Base-by-base conservation (phyloP, 2,329 filamentous ascomycete species). In the Alternaria sp. region DNA sequence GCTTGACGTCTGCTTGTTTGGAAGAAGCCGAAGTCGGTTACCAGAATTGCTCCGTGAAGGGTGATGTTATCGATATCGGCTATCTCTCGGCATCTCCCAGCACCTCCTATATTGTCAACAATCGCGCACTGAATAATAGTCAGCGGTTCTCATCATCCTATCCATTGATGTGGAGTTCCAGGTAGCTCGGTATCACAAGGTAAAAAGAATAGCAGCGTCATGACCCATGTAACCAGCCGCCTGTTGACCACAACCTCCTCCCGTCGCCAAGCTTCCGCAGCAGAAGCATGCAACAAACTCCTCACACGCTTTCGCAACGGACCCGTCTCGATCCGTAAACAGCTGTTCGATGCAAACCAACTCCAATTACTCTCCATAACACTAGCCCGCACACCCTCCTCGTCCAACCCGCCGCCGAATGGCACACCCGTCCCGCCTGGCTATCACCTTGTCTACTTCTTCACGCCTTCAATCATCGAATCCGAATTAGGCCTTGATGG, bases 391-490 rank as follows among this genome's bases (percentile, higher is more conserved):
- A 64, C 65, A 0, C 65, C 67, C 4, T 65, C 71, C 4, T 66
- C 67, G 5, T 60, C 66, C 51, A 56, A 51, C 7, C 51, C 63
- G 11, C 72, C 72, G 5, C 51, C 52, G 48, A 34, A 63, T 11
- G 73, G 74, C 13, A 73, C 71, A 7, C 72, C 73, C 17, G 52
- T 90, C 3, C 89, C 89, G 0, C 84, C 86, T 28, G 91, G 89
- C 26, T 89, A 96, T 76, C 93, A 97, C 76, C 84, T 97, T 17
- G 87, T 94, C 61, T 96, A 97, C 80, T 97, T 97, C 80, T 97
- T 97, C 78, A 92, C 92, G 49, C 86, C 91, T 13, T 86, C 88
- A 64, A 83, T 90, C 23, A 80, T 85, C 1, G 81, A 87, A 34
- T 85, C 84, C 5, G 73, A 82, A 37, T 84, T 98, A 37, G 84